Percentiles rank a stretch among this genome's conserved stretches.
Conservation (phyloP, 345 rosid species). For the Linum usitatissimum region DNA sequence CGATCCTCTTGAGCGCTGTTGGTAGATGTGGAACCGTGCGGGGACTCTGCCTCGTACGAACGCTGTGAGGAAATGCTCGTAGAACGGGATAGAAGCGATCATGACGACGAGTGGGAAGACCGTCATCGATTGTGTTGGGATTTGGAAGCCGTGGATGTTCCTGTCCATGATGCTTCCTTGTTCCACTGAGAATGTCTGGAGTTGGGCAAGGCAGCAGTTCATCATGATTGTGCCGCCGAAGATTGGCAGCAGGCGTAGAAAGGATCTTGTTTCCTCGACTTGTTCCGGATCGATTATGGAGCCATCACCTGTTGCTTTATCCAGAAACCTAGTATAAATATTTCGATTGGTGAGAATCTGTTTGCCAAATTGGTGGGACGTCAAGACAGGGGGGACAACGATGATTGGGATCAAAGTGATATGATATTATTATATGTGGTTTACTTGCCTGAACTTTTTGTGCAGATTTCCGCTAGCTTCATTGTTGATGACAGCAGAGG, state of each 20-base stretch:
- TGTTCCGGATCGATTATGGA: slow-evolving; percentile 16
- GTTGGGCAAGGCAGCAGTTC: slow-evolving; percentile 54
- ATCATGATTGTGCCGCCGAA: slow-evolving; percentile 51
- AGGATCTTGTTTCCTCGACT: slow-evolving; percentile 43
- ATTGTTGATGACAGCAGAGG: slow-evolving; percentile 7
- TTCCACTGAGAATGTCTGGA: slow-evolving; percentile 45
- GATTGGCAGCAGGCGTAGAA: slow-evolving; percentile 45
- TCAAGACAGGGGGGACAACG: background rate
- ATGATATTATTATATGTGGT: too few species aligned
- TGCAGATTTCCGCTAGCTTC: slow-evolving; percentile 9
- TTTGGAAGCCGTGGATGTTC: slow-evolving; percentile 23
- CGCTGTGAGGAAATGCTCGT: slow-evolving; percentile 19
- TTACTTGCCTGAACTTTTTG: slow-evolving; percentile 29
- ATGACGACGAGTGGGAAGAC: slow-evolving; percentile 34
- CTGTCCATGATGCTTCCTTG: slow-evolving; percentile 47
- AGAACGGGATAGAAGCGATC: slow-evolving; percentile 33
- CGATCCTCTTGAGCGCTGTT: slow-evolving; percentile 33
- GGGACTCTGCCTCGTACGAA: background rate
- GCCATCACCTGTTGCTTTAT: slow-evolving; percentile 30
- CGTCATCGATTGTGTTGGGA: slow-evolving; percentile 44
- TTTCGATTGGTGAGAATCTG: background rate
- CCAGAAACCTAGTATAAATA: slow-evolving; percentile 27
- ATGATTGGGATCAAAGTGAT: too few species aligned
- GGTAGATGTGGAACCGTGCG: slow-evolving; percentile 13
- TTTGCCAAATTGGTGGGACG: background rate